A percentile compares a stretch with the other conserved stretches of the same genome.
phyloP scores from a whole-genome alignment of 257 asterid species.

The Solanum bulbocastanum region DNA sequence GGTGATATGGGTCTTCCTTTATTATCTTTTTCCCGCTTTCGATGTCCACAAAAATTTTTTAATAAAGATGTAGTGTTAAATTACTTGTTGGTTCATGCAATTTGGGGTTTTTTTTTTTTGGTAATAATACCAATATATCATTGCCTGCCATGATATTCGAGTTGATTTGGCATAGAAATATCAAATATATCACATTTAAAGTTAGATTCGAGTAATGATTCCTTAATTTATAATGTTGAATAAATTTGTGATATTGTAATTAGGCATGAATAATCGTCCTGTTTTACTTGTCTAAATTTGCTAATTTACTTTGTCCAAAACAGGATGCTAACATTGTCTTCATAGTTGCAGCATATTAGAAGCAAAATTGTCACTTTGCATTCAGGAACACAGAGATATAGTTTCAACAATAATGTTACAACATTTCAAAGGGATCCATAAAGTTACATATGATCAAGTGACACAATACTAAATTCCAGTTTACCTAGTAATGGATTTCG shows the following conservation, averaged over 20 bases:
- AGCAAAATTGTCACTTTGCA: not conserved
- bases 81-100: no score
- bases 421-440: not conserved
- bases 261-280: not conserved
- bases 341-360: not conserved
- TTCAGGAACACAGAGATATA: not conserved
- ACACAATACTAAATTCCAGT: not conserved
- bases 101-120: not conserved
- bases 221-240: not conserved
- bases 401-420: not conserved
- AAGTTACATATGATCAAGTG: not conserved
- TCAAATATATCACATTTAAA: not conserved
- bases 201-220: not conserved
- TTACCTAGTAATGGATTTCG: not conserved
- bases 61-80: not conserved
- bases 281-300: not conserved
- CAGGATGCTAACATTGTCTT: not conserved
- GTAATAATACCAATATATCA: not conserved
- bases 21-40: not conserved
- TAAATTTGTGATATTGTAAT: not conserved
- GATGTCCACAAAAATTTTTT: no score
- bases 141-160: no score
- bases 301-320: not conserved
- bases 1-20: not conserved
- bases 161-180: no score